Conservation (phyloP, 2,329 filamentous ascomycete species). For the Westerdykella ornata region DNA sequence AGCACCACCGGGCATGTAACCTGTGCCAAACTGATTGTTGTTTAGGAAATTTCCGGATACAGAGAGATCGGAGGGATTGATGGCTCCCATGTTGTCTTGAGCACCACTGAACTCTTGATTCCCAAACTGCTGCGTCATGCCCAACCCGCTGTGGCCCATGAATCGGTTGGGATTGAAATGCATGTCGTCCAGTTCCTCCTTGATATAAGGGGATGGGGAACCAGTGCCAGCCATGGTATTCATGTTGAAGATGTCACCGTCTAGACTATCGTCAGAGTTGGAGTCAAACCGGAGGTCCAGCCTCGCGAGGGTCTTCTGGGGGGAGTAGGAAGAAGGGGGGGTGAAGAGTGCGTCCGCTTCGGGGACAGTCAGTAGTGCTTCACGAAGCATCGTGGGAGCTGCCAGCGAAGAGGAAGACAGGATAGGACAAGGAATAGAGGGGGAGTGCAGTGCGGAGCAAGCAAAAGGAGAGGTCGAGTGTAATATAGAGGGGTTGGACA, state of each 20-base stretch:
- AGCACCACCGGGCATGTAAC: slow-evolving; percentile 70
- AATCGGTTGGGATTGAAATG: slow-evolving; percentile 48
- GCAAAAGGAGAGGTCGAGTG: slow-evolving; percentile 2
- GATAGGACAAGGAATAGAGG: slow-evolving; percentile 1
- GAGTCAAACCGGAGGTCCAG: slow-evolving; percentile 35
- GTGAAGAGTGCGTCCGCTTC: slow-evolving; percentile 40
- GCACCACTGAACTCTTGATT: slow-evolving; percentile 45
- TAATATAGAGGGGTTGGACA: slow-evolving; percentile 22
- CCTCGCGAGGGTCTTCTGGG: slow-evolving; percentile 34
- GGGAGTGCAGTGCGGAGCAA: slow-evolving; percentile 2
- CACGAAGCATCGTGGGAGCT: slow-evolving; percentile 27
- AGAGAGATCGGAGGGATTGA: slow-evolving; percentile 80
- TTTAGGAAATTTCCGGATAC: slow-evolving; percentile 56
- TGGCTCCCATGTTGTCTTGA: slow-evolving; percentile 38
- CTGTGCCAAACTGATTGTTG: slow-evolving; percentile 55
- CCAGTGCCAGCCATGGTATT: slow-evolving; percentile 50
- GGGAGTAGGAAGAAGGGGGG: slow-evolving; percentile 38
- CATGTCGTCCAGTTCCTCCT: slow-evolving; percentile 60
- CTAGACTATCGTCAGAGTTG: slow-evolving; percentile 39
- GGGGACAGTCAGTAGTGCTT: slow-evolving; percentile 32
- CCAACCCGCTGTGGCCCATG: slow-evolving; percentile 46
- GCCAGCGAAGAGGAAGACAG: slow-evolving; percentile 4
- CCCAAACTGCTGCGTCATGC: slow-evolving; percentile 46
- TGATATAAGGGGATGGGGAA: slow-evolving; percentile 57
- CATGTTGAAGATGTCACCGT: slow-evolving; percentile 37